Percentiles rank a stretch among this genome's conserved stretches.
Conservation (phyloP, 1,139 yeast species). For the Nakaseomyces bracarensis region DNA sequence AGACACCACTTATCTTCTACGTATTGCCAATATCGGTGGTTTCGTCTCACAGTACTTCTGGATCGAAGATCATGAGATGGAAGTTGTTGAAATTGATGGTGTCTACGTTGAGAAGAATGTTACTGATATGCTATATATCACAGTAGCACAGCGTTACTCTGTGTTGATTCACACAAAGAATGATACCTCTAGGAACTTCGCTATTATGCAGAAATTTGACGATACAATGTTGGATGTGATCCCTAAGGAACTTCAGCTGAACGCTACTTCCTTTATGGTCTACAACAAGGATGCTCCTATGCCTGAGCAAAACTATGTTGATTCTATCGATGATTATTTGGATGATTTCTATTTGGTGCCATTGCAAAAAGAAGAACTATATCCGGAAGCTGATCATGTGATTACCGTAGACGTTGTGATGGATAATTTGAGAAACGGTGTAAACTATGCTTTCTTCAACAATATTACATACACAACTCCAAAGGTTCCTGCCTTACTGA, state of each 20-base stretch:
- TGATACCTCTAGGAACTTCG: constrained; percentile 51
- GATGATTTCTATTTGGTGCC: constrained; percentile 68
- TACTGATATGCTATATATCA: constrained; percentile 52
- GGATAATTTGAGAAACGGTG: constrained; percentile 75
- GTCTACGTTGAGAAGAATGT: constrained; percentile 58
- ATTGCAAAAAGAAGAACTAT: constrained; percentile 40
- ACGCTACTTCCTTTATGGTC: constrained; percentile 63
- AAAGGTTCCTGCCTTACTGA: constrained; percentile 70
- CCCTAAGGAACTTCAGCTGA: constrained; percentile 55
- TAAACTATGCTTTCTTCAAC: constrained; percentile 87
- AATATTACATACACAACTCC: constrained; percentile 70
- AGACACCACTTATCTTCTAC: constrained; percentile 66
- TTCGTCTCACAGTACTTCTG: constrained; percentile 79
- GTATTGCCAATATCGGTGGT: constrained; percentile 76
- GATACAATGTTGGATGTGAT: constrained; percentile 66
- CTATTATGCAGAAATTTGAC: constrained; percentile 73
- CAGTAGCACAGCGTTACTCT: constrained; percentile 74
- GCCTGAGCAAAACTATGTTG: constrained; percentile 42
- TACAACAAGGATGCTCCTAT: constrained; percentile 43
- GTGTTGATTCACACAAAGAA: constrained; percentile 65
- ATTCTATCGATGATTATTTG: constrained; percentile 40
- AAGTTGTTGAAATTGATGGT: constrained; percentile 81
- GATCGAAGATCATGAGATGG: constrained; percentile 76
- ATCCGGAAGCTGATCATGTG: constrained; percentile 58
- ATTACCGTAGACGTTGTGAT: constrained; percentile 61